Conservation (phyloP, 2,329 filamentous ascomycete genomes). For the Fusarium proliferatum region DNA sequence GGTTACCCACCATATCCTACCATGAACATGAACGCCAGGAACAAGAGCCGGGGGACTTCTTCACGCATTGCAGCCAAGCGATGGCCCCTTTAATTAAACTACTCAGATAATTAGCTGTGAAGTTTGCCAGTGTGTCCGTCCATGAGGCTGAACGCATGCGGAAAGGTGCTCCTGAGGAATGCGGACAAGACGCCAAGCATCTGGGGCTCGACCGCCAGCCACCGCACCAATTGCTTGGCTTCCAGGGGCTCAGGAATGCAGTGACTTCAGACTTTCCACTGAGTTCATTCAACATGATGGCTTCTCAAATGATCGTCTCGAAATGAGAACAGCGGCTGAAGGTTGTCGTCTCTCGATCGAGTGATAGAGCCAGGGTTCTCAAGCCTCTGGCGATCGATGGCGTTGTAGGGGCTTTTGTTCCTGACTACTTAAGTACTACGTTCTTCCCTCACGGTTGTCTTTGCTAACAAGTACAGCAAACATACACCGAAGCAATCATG, state of each 20-base stretch:
- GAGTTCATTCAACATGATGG: background rate
- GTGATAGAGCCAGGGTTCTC: background rate
- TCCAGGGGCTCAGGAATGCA: background rate
- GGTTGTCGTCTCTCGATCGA: background rate
- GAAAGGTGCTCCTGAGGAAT: background rate
- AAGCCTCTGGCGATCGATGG: background rate
- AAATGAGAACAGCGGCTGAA: background rate
- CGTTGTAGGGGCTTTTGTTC: background rate
- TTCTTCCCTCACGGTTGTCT: background rate
- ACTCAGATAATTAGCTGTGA: too few relatives aligned
- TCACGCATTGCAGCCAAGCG: fast-evolving
- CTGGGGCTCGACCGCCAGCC: background rate
- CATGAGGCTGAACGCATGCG: background rate
- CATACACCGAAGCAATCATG: background rate
- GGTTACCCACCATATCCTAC: too few relatives aligned
- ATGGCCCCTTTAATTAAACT: fast-evolving
- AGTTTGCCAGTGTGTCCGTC: background rate
- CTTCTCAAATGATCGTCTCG: background rate
- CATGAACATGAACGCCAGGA: fast-evolving
- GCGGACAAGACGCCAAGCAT: background rate
- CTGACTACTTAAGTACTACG: background rate
- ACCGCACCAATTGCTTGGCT: background rate
- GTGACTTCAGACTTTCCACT: background rate
- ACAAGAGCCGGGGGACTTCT: fast-evolving
- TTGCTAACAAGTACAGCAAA: fast-evolving